Conservation (phyloP, 805 yeast genomes). For the Trichomonascus vanleenenianus region DNA sequence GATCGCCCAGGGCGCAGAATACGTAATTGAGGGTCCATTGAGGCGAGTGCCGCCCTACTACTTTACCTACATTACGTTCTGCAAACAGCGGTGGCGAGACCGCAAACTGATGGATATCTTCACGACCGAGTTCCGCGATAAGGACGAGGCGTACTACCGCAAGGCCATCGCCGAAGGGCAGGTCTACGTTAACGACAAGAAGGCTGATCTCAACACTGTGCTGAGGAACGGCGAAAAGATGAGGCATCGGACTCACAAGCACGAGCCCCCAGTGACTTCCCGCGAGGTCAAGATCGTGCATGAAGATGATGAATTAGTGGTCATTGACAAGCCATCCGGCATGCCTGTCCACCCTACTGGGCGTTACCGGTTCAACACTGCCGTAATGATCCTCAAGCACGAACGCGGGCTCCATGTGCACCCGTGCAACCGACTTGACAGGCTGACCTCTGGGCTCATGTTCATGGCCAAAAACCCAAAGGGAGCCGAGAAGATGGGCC, state of each 20-base stretch:
- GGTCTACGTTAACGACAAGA: constrained; percentile 62
- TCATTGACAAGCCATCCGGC: constrained; percentile 91
- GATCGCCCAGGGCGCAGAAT: constrained; percentile 28
- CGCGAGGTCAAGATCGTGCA: constrained; percentile 57
- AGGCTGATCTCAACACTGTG: constrained; percentile 56
- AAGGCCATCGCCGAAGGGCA: constrained; percentile 64
- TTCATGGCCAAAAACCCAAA: constrained; percentile 75
- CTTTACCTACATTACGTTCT: constrained; percentile 83
- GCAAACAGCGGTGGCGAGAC: constrained; percentile 88
- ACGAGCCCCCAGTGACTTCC: constrained; percentile 78
- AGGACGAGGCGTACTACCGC: constrained; percentile 56
- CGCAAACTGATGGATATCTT: constrained; percentile 76
- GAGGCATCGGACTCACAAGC: constrained; percentile 76
- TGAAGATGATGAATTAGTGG: constrained; percentile 72
- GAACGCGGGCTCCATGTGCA: constrained; percentile 64
- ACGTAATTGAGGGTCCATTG: constrained; percentile 36
- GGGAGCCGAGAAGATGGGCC: constrained; percentile 70
- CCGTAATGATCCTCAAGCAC: constrained; percentile 67
- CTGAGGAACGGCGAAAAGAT: constrained; percentile 81
- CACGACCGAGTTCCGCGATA: constrained; percentile 74
- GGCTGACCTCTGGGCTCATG: constrained; percentile 90
- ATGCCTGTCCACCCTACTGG: constrained; percentile 96
- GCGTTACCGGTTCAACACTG: constrained; percentile 66
- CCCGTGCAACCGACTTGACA: constrained; percentile 82
- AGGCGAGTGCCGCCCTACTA: constrained; percentile 78